phyloP scores from a whole-genome alignment of 2,329 filamentous ascomycete genomes.

The Aspergillus oerlinghausenensis region DNA sequence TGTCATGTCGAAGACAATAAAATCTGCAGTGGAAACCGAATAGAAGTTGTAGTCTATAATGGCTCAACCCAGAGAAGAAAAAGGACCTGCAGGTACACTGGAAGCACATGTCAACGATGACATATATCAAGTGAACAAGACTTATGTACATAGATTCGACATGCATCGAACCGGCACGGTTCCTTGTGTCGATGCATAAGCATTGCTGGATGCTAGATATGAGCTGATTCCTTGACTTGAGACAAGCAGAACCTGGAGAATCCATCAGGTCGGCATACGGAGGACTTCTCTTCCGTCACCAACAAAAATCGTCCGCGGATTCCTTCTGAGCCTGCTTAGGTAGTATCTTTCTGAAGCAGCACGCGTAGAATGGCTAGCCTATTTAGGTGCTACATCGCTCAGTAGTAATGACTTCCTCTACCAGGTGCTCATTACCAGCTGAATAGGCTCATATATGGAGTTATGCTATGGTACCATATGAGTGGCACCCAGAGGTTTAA shows the following conservation, averaged over 20 bases:
- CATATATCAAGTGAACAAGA: background rate
- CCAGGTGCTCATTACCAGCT: background rate
- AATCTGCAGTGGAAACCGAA: background rate
- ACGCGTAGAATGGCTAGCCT: background rate
- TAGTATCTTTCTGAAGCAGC: no score
- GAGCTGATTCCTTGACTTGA: background rate
- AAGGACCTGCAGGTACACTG: background rate
- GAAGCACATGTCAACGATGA: background rate
- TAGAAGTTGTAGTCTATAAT: background rate
- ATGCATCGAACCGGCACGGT: background rate
- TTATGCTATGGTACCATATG: background rate
- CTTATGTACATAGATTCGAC: background rate
- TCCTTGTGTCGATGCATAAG: background rate
- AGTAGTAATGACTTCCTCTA: background rate
- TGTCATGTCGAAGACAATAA: background rate
- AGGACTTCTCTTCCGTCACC: background rate
- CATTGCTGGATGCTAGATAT: background rate
- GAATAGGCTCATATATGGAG: background rate
- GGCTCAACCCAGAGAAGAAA: background rate
- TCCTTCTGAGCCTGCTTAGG: background rate
- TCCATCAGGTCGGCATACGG: background rate
- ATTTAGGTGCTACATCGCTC: background rate
- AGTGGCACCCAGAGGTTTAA: background rate
- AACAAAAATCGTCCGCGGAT: background rate
- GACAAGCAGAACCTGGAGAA: background rate